These are phyloP conservation scores for Hymenoscyphus albidus DNA, from an alignment of 2,329 filamentous ascomycete genomes.

Conservation along the genomic window DNA sequence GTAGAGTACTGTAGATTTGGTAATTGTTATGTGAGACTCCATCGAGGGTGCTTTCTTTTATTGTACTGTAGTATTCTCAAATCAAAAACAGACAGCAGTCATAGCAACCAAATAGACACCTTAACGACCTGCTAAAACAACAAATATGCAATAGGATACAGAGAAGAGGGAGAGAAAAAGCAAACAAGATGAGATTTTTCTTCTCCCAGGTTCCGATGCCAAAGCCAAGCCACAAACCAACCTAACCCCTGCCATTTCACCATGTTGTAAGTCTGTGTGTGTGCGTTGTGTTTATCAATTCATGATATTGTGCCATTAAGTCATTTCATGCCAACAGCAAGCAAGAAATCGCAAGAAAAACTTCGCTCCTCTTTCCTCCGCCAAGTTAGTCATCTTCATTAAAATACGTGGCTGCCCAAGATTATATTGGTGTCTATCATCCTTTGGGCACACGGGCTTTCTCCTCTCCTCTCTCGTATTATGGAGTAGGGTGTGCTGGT, in stretches of 20 bases:
- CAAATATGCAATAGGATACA: conserved; percentile 21
- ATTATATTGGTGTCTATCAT: background rate
- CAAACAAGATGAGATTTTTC: background rate
- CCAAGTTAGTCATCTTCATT: conserved; percentile 8
- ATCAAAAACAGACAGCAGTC: background rate
- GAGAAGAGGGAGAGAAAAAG: conserved; percentile 1
- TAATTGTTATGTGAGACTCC: background rate
- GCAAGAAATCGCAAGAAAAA: background rate
- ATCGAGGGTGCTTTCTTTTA: conserved; percentile 2
- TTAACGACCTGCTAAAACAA: conserved; percentile 20
- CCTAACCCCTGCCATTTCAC: background rate
- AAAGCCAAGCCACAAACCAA: background rate
- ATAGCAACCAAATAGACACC: conserved; percentile 16
- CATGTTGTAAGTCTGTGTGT: background rate
- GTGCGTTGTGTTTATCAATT: background rate
- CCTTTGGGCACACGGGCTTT: background rate
- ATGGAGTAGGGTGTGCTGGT: background rate
- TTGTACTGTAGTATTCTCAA: conserved; percentile 1
- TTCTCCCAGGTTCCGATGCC: background rate
- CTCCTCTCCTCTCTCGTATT: background rate
- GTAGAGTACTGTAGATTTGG: background rate
- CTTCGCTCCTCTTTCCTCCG: background rate
- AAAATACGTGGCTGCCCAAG: background rate
- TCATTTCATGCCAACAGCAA: conserved; percentile 2
- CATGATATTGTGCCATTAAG: conserved; percentile 11